Conservation (phyloP, 2,329 filamentous ascomycete genomes). For the Helminthosporium solani region DNA sequence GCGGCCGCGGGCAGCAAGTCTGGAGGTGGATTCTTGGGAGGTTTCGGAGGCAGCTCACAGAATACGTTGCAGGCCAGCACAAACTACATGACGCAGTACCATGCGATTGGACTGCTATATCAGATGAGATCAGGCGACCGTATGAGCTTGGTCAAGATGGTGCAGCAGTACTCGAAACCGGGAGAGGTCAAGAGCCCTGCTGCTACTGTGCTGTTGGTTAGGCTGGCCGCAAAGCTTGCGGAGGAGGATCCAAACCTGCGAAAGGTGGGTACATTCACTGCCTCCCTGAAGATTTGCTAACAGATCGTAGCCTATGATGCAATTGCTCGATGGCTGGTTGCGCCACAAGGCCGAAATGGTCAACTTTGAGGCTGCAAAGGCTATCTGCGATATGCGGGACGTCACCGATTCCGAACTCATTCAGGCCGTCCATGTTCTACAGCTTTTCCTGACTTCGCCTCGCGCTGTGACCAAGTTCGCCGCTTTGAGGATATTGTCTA, state of each 20-base stretch:
- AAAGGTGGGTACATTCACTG: constrained; percentile 47
- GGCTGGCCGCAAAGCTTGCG: constrained; percentile 87
- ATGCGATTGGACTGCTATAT: constrained; percentile 94
- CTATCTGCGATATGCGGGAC: constrained; percentile 92
- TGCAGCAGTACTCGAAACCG: constrained; percentile 93
- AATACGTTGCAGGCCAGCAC: constrained; percentile 70
- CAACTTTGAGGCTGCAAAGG: constrained; percentile 98
- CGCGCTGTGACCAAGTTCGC: constrained; percentile 96
- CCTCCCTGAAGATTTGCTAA: neutral
- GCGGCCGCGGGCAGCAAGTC: constrained; percentile 89
- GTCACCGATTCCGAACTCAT: constrained; percentile 88
- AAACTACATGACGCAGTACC: constrained; percentile 97
- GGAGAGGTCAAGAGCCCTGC: constrained; percentile 94
- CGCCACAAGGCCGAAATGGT: constrained; percentile 92
- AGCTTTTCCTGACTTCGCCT: constrained; percentile 94
- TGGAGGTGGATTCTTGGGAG: constrained; percentile 83
- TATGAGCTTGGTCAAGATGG: constrained; percentile 99
- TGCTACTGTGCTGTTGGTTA: constrained; percentile 87
- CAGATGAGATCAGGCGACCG: constrained; percentile 97
- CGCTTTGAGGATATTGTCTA: constrained; percentile 92
- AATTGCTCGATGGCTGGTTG: constrained; percentile 92
- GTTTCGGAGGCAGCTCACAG: constrained; percentile 79
- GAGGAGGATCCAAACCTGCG: constrained; percentile 87
- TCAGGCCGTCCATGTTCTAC: constrained; percentile 90
- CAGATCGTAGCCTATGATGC: constrained; percentile 75